These are phyloP conservation scores for Colletotrichum cuscutae DNA, from an alignment of 2,329 filamentous ascomycete species.

Conservation along the genomic window DNA sequence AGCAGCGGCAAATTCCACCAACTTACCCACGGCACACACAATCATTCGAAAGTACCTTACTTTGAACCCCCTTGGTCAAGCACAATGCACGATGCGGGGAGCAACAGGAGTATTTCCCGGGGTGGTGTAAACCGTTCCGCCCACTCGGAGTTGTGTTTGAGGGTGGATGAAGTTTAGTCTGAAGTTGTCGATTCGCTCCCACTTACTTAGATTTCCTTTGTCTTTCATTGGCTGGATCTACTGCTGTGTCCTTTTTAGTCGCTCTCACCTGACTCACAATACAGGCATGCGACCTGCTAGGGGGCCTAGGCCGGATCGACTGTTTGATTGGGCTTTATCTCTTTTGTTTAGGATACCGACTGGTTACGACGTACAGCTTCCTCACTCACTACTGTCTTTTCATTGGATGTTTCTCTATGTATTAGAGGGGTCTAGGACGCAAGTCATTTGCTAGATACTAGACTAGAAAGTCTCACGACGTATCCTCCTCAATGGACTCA, in stretches of 20 bases:
- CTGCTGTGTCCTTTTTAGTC: not conserved
- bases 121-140: not conserved
- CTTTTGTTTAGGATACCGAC: not conserved
- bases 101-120: not conserved
- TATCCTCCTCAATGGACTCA: not conserved
- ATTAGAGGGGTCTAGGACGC: not conserved
- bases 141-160: not conserved
- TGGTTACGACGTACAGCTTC: not conserved
- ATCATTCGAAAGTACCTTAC: not conserved
- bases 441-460: not conserved
- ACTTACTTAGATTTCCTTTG: not conserved
- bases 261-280: not conserved
- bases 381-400: not conserved
- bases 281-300: not conserved
- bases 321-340: not conserved
- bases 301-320: not conserved
- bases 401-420: not conserved
- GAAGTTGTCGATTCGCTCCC: too few relatives aligned
- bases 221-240: not conserved
- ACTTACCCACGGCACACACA: not conserved
- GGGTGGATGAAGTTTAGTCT: not conserved
- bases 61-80: too few relatives aligned
- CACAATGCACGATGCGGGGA: not conserved
- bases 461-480: slow-evolving; percentile 4
- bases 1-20: not conserved